Evolutionary conservation across 495 filamentous ascomycete species (phyloP), one percentile per base, ranked within the genome.

Genomic region (Beverwykella pulmonaria): DNA sequence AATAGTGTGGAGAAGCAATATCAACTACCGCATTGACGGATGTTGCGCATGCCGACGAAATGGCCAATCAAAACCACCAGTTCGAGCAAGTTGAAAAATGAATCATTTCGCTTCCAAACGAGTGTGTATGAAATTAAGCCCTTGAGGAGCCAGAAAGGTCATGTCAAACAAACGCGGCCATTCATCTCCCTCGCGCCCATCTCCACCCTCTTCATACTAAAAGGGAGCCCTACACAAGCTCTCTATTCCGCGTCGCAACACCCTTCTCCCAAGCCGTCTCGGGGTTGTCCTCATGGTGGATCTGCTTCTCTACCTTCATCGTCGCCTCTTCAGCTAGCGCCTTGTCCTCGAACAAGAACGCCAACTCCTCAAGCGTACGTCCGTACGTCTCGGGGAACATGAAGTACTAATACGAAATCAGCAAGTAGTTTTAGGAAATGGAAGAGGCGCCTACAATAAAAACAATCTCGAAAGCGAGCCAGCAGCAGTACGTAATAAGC

Each of bases 311-410:
- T 14, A 83, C 79, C 17, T 78, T 79, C 10, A 77, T 76, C 23
- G 79, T 75, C 15, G 81, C 78, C 53, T 81, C 73, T 14, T 82
- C 76, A 12, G 79, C 81, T 34, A 79, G 72, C 2, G 79, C 75
- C 26, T 79, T 78, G 49, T 82, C 79, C 71, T 86, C 84, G 72
- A 86, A 86, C 69, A 86, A 69, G 74, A 87, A 87, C 0, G 86
- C 83, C 32, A 89, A 68, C 70, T 90, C 87, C 76, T 89, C 86
- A 15, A 89, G 75, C 1, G 86, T 88, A 14, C 85, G 77, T 14
- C 81, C 82, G 47, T 80, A 73, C 1, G 87, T 89, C 73, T 89
- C 86, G 5, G 86, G 86, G 76, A 86, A 88, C 68, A 88, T 79
- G 64, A 87, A 84, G 68, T 80, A 89, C 58, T 62, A 36, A 0